Evolutionary conservation across 352 stramenopile genomes (phyloP).

Genomic region (Globisporangium heterothallicum): DNA sequence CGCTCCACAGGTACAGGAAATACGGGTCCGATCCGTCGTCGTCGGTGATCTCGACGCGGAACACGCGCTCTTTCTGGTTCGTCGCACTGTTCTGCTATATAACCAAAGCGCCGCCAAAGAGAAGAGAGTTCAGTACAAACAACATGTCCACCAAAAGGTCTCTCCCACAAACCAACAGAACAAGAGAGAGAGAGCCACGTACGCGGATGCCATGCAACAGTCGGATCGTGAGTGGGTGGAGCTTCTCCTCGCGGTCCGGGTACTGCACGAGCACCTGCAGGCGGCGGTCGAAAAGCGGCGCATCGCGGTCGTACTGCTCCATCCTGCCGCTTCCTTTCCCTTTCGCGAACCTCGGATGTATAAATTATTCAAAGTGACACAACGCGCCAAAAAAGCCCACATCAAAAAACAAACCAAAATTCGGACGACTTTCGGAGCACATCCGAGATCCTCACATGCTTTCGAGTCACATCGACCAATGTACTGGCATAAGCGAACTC

Average conservation of each 20-base stretch:
- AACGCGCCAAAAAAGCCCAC: too few species aligned
- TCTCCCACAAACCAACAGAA: neutral
- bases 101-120: neutral
- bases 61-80: conserved; percentile 84
- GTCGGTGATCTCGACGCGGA: conserved; percentile 93
- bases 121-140: neutral
- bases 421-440: too few species aligned
- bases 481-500: too few species aligned
- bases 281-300: conserved; percentile 77
- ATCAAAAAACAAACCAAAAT: too few species aligned
- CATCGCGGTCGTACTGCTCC: conserved; percentile 76
- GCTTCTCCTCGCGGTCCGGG: conserved; percentile 74
- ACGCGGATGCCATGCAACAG: conserved; percentile 73
- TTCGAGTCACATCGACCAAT: too few species aligned
- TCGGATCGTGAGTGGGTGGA: conserved; percentile 66
- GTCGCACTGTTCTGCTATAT: conserved; percentile 59
- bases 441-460: too few species aligned
- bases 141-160: neutral
- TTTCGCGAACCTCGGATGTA: too few species aligned
- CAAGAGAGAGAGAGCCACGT: conserved; percentile 11
- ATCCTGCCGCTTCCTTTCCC: too few species aligned
- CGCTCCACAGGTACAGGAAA: conserved; percentile 91
- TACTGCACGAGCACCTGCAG: conserved; percentile 83
- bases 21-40: conserved; percentile 88
- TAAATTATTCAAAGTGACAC: too few species aligned